Conservation (phyloP, 805 yeast genomes). For the Wickerhamomyces queroliae region DNA sequence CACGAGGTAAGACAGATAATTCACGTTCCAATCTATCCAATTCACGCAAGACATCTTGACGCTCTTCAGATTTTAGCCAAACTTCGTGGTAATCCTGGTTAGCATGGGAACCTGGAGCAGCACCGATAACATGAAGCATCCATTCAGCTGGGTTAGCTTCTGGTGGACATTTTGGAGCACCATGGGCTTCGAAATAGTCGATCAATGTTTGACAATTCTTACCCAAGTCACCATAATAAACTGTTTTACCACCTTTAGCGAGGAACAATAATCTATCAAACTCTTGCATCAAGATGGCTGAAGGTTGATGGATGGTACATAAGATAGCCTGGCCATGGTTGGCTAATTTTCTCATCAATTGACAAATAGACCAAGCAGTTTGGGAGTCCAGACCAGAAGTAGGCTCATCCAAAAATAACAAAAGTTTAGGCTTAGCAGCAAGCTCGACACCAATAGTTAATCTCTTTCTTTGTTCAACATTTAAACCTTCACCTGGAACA, state of each 20-base stretch:
- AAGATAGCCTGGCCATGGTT: constrained; percentile 52
- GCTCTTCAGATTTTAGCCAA: constrained; percentile 69
- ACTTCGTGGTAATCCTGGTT: constrained; percentile 64
- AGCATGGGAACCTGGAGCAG: constrained; percentile 70
- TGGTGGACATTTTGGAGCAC: constrained; percentile 56
- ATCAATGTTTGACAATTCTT: constrained; percentile 48
- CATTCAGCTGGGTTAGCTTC: constrained; percentile 78
- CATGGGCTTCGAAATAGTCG: constrained; percentile 54
- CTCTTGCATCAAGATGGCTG: constrained; percentile 70
- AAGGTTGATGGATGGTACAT: constrained; percentile 78
- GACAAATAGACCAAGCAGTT: constrained; percentile 55
- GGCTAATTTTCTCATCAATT: constrained; percentile 48
- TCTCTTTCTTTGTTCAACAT: constrained; percentile 52
- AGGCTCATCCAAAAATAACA: constrained; percentile 55
- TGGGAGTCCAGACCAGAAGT: constrained; percentile 60
- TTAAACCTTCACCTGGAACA: constrained; percentile 58
- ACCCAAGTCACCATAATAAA: constrained; percentile 66
- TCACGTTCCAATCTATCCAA: constrained; percentile 61
- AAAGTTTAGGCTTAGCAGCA: constrained; percentile 52
- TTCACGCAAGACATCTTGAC: constrained; percentile 50
- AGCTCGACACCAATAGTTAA: constrained; percentile 56
- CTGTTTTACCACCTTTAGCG: constrained; percentile 63
- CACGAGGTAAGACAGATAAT: constrained; percentile 32
- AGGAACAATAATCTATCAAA: constrained; percentile 72
- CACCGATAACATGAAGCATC: constrained; percentile 80